phyloP scores from a whole-genome alignment of 371 early-diverging fungal species.

The Mortierella sp. region DNA sequence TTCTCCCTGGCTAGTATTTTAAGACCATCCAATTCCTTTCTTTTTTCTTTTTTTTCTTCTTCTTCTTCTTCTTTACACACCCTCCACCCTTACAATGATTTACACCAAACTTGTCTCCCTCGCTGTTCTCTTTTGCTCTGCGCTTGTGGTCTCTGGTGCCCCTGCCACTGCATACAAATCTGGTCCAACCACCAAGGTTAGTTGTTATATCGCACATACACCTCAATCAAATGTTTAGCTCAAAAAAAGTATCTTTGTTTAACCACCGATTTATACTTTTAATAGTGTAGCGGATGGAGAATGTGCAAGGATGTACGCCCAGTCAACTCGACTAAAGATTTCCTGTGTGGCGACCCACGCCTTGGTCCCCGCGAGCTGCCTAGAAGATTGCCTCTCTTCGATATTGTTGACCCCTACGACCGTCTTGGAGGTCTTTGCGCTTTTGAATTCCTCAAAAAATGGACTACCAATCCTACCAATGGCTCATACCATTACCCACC shows the following conservation, averaged over 20 bases:
- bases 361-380: constrained; percentile 31
- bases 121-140: constrained; percentile 13
- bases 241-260: too few species aligned
- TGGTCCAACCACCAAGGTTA: constrained; percentile 3
- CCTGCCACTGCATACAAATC: too few species aligned
- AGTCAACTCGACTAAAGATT: constrained; percentile 14
- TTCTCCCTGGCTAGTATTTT: too few species aligned
- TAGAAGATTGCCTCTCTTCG: constrained; percentile 16
- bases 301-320: constrained; percentile 26
- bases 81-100: too few species aligned
- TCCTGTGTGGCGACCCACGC: constrained; percentile 25
- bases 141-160: constrained; percentile 7
- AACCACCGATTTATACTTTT: neutral
- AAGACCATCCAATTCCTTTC: too few species aligned
- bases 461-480: constrained; percentile 20
- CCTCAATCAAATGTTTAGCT: neutral
- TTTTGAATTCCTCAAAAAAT: constrained; percentile 23
- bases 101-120: neutral
- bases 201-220: neutral
- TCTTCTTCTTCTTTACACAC: too few species aligned
- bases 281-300: constrained; percentile 5
- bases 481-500: constrained; percentile 20
- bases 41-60: too few species aligned
- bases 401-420: constrained; percentile 25
- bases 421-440: constrained; percentile 33